Evolutionary conservation across 371 early-diverging fungal genomes (phyloP), one percentile per base, ranked within the genome.

Genomic region (Haplosporangium sp.): DNA sequence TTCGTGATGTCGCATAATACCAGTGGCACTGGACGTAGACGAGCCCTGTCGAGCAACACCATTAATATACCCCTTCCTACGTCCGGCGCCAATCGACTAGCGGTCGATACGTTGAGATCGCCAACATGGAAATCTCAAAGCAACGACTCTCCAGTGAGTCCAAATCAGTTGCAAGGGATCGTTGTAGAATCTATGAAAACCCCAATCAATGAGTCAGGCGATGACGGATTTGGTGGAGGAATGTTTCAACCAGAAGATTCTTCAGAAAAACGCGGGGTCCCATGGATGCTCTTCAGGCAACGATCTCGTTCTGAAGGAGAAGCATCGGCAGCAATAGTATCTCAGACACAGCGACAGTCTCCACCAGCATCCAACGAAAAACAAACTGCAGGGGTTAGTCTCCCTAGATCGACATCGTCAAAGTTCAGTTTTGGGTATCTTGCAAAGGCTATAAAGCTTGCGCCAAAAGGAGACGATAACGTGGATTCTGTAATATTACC

Each of bases 211-310:
- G 62, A 38, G 34, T 40, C 62, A 27, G 42, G 63, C 15, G 19
- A 4, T 15, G 40, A 4, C 20, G 27, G 6, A n/a, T 60, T 47
- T 37, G 64, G 59, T 20, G 65, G 64, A 35, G 20, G 20, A 27
- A 35, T 35, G 34, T 74, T 74, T 42, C 69, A 64, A 3, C 75
- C 75, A 61, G 72, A 72, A 42, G 27, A 56, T 39, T 69, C 65
- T 13, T n/a, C 34, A 19, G 71, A 65, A 9, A 62, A 76, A 15
- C 35, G 62, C n/a, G 76, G 71, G 6, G 38, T 76, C 44, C 71
- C 76, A 1, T 76, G 76, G 76, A 70, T 76, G 71, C 71, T 76
- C 17, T 76, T 67, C 39, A 67, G 72, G 0, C 68, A 71, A 37
- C 42, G 69, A 13, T 71, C 77, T 3, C 67, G 63, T 17, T 71